These are phyloP conservation scores for Chalara sp. DNA, from an alignment of 2,329 filamentous ascomycete genomes.

Conservation along the genomic window DNA sequence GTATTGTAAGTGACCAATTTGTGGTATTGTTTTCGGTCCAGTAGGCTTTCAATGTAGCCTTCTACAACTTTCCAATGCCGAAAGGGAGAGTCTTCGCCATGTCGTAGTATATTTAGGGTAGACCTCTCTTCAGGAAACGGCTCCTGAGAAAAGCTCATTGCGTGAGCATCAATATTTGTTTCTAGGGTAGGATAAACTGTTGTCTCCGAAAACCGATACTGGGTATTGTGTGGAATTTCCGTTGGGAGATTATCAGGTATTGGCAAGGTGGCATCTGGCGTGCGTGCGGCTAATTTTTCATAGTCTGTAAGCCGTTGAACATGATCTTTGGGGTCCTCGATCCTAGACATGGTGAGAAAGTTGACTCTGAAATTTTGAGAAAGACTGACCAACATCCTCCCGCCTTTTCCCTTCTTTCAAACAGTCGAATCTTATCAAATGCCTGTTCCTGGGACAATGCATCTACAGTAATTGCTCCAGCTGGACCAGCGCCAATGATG, in stretches of 20 bases:
- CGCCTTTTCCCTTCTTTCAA: slow-evolving; percentile 51
- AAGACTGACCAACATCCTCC: slow-evolving; percentile 53
- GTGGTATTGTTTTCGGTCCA: slow-evolving; percentile 46
- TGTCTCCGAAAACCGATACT: slow-evolving; percentile 48
- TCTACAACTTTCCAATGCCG: slow-evolving; percentile 52
- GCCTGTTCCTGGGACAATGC: slow-evolving; percentile 50
- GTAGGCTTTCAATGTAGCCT: slow-evolving; percentile 44
- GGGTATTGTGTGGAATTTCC: slow-evolving; percentile 32
- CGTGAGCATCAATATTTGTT: slow-evolving; percentile 52
- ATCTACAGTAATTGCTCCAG: slow-evolving; percentile 53
- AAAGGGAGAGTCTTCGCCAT: slow-evolving; percentile 54
- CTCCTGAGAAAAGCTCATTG: slow-evolving; percentile 56
- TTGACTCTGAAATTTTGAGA: background rate
- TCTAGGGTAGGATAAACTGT: slow-evolving; percentile 58
- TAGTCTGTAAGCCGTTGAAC: slow-evolving; percentile 35
- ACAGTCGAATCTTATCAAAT: slow-evolving; percentile 54
- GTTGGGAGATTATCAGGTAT: slow-evolving; percentile 43
- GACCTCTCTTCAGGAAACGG: slow-evolving; percentile 39
- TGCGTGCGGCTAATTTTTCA: slow-evolving; percentile 38
- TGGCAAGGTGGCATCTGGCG: slow-evolving; percentile 40
- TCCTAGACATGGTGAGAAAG: slow-evolving; percentile 26
- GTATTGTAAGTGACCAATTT: slow-evolving; percentile 49
- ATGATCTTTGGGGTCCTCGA: slow-evolving; percentile 32
- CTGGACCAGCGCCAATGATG: slow-evolving; percentile 54
- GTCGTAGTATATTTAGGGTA: slow-evolving; percentile 35